phyloP scores from a whole-genome alignment of 176 grass and related monocot genomes.

The Canna indica region DNA sequence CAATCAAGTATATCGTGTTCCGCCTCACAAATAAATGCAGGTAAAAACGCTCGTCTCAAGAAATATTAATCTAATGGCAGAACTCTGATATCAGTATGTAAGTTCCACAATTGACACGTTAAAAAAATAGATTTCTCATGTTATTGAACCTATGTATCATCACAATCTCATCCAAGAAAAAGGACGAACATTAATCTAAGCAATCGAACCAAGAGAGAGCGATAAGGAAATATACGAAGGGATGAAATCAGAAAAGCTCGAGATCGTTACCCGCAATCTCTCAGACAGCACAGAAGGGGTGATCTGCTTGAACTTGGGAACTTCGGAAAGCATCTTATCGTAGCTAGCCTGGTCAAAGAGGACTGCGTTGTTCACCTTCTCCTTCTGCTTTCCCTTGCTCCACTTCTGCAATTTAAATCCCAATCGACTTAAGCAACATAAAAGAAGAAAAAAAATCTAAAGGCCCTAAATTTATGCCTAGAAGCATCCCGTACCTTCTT shows the following conservation, averaged over 20 bases:
- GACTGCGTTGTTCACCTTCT: conserved; percentile 30
- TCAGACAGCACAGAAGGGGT: conserved; percentile 24
- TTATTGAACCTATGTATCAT: too few species aligned
- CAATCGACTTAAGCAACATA: background rate
- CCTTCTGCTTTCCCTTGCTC: conserved; percentile 33
- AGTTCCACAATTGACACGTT: too few species aligned
- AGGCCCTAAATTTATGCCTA: background rate
- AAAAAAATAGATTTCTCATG: too few species aligned
- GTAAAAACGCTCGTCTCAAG: background rate
- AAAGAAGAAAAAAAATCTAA: background rate
- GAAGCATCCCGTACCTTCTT: conserved; percentile 14
- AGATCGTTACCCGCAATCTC: conserved; percentile 21
- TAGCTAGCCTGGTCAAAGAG: conserved; percentile 26
- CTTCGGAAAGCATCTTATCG: conserved; percentile 27
- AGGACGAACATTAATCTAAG: background rate
- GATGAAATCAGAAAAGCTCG: background rate
- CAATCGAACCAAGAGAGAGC: background rate
- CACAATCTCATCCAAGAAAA: background rate
- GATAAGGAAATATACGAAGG: background rate
- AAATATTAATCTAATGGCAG: background rate
- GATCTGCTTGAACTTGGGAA: conserved; percentile 30
- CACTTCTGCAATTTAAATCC: conserved; percentile 17
- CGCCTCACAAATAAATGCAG: background rate
- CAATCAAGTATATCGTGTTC: too few species aligned
- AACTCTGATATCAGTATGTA: background rate